phyloP scores from a whole-genome alignment of 148 eudicot species.

The Vaccinium macrocarpon region DNA sequence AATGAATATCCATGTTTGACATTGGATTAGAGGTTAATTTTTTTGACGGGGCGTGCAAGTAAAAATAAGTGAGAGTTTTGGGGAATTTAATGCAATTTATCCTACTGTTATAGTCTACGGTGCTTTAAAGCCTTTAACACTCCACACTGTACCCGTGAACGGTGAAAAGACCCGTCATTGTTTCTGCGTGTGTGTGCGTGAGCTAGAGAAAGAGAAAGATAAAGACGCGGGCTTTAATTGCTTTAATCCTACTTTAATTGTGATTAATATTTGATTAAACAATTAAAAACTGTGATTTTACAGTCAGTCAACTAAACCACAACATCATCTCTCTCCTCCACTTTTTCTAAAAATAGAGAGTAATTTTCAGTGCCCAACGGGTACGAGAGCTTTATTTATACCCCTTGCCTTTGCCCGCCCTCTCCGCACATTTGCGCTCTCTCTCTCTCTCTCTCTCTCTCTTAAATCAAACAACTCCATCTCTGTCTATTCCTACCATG shows the following conservation, averaged over 20 bases:
- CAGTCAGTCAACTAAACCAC: no score
- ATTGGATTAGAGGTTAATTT: not conserved
- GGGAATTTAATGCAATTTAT: not conserved
- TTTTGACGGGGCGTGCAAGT: no score
- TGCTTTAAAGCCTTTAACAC: not conserved
- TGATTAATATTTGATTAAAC: not conserved
- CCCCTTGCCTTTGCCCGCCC: no score
- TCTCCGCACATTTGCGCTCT: no score
- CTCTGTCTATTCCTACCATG: constrained; percentile 32
- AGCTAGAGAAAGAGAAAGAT: not conserved
- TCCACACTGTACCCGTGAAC: not conserved
- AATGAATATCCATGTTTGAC: not conserved
- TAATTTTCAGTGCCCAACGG: no score
- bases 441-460: no score
- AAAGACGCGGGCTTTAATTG: not conserved
- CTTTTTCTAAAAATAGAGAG: no score
- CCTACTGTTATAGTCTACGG: not conserved
- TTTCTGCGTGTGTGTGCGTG: not conserved
- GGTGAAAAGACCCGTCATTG: not conserved
- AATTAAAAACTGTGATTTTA: no score
- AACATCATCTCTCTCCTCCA: no score
- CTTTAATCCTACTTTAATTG: not conserved
- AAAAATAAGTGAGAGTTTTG: not conserved
- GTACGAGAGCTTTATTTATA: no score
- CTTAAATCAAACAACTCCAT: not conserved